phyloP scores from a whole-genome alignment of 768 basidiomycete species.

The Cubamyces lactineus region DNA sequence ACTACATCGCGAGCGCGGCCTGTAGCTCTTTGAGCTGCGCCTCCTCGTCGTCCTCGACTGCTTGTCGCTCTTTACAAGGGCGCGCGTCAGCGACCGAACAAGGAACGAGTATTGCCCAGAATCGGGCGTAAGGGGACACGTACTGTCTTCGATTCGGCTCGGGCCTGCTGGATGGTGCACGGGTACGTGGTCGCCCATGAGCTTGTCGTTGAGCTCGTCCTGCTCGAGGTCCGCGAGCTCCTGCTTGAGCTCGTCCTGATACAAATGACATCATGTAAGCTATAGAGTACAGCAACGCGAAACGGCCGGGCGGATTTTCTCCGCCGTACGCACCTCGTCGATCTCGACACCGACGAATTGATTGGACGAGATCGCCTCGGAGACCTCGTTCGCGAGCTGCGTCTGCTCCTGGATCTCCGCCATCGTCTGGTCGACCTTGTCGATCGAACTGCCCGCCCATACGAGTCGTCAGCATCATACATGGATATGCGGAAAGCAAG shows the following conservation, averaged over 20 bases:
- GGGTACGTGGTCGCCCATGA: conserved; percentile 89
- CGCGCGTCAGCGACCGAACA: conserved; percentile 5
- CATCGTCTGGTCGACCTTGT: conserved; percentile 92
- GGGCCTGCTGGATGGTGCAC: conserved; percentile 75
- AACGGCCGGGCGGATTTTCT: too few relatives aligned
- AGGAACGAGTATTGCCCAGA: too few relatives aligned
- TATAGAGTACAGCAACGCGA: conserved; percentile 2
- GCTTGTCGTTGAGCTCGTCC: conserved; percentile 81
- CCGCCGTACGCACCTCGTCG: conserved; percentile 65
- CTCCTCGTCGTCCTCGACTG: conserved; percentile 89
- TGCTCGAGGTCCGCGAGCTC: conserved; percentile 90
- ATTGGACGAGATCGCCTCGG: conserved; percentile 82
- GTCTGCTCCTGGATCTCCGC: conserved; percentile 85
- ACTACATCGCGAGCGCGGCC: conserved; percentile 80
- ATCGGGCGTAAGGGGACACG: conserved; percentile 32
- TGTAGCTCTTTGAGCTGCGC: conserved; percentile 87
- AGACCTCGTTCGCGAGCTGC: conserved; percentile 91
- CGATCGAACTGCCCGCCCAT: conserved; percentile 59
- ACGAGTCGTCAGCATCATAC: conserved; percentile 1
- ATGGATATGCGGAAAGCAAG: not conserved
- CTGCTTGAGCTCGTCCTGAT: conserved; percentile 72
- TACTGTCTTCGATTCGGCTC: conserved; percentile 52
- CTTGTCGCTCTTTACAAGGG: conserved; percentile 41
- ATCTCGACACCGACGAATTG: conserved; percentile 53
- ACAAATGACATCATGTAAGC: not conserved